These are phyloP conservation scores for Leptographium wingfieldii DNA, from an alignment of 2,329 filamentous ascomycete species.

Conservation along the genomic window DNA sequence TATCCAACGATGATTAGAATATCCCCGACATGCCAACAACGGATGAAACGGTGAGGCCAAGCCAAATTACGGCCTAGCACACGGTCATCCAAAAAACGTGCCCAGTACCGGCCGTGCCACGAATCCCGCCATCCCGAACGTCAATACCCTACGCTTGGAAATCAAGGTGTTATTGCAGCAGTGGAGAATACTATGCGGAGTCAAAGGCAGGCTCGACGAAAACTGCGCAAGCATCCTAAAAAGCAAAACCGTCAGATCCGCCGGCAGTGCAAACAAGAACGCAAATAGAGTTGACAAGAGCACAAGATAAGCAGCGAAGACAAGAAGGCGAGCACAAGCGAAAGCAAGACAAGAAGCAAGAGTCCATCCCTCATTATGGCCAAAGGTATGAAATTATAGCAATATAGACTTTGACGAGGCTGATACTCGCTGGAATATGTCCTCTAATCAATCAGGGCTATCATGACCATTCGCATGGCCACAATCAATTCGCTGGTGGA, in stretches of 20 bases:
- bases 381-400: neutral
- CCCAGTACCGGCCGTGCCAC: too few relatives aligned
- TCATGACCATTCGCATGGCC: neutral
- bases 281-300: constrained; percentile 1
- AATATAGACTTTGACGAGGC: neutral
- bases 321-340: neutral
- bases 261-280: neutral
- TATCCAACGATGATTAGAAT: constrained; percentile 34
- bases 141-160: constrained; percentile 28
- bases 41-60: constrained; percentile 28
- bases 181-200: constrained; percentile 28
- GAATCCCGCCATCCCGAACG: neutral
- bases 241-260: neutral
- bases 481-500: neutral
- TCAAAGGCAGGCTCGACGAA: constrained; percentile 19
- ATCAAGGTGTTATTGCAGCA: constrained; percentile 30
- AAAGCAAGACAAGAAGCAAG: neutral
- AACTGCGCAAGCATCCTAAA: constrained; percentile 19
- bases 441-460: neutral
- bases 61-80: constrained; percentile 3
- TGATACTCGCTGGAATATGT: neutral
- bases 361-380: neutral
- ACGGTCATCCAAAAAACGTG: neutral
- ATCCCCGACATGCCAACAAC: constrained; percentile 37
- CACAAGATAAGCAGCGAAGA: neutral